These are phyloP conservation scores for Trichoderma endophyticum DNA, from an alignment of 2,329 filamentous ascomycete species.

Conservation along the genomic window DNA sequence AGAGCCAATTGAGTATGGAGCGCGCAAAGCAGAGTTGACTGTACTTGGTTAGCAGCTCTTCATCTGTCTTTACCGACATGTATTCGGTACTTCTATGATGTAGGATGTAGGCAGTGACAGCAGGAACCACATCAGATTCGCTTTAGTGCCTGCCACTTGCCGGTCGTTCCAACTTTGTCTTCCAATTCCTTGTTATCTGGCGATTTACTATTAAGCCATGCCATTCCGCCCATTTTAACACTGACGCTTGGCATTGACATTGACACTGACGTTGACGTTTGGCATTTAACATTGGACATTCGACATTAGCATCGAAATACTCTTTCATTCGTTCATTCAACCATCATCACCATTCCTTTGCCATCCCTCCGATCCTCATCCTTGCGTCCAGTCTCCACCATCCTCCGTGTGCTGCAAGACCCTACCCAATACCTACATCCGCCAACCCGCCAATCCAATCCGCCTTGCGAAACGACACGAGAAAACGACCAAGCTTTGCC, in stretches of 20 bases:
- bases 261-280: not conserved
- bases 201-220: slow-evolving; percentile 2
- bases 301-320: not conserved
- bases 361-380: not conserved
- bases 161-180: slow-evolving; percentile 1
- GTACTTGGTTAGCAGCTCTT: not conserved
- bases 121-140: not conserved
- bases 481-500: not conserved
- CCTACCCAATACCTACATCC: not conserved
- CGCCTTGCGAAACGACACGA: not conserved
- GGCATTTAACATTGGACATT: not conserved
- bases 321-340: not conserved
- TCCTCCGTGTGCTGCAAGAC: not conserved
- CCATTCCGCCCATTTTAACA: not conserved
- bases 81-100: not conserved
- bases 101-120: not conserved
- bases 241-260: not conserved
- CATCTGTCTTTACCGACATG: not conserved
- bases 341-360: not conserved
- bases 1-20: not conserved
- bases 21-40: not conserved
- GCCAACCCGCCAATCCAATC: not conserved
- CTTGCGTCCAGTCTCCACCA: not conserved
- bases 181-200: not conserved
- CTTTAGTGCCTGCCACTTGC: slow-evolving; percentile 3